Evolutionary conservation across 768 basidiomycete genomes (phyloP), one percentile per base, ranked within the genome.

Genomic region (Amanita rimosa): DNA sequence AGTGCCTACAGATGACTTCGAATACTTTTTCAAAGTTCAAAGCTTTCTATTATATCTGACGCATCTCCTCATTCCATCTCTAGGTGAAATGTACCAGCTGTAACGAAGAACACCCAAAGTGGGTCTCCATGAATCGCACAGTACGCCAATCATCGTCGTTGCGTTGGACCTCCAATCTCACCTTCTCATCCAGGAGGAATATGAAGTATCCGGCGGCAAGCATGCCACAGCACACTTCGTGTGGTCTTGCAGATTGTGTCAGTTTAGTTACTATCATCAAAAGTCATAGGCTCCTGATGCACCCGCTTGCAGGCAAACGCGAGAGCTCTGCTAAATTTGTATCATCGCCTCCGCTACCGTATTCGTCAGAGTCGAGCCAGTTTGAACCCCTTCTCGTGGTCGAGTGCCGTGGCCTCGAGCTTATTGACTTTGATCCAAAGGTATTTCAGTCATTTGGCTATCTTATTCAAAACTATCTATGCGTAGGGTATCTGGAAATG

Each of bases 331-430:
- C 87, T 34, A 88, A 83, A 58, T 91, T 91, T 54, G 82, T 87
- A 33, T 55, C 72, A 3, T 65, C 69, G 3, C 62, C 71, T 6
- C 61, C 76, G 22, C 64, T 64, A 43, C 67, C 84, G 1, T 90
- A 91, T 62, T 68, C 64, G 0, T 68, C 71, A 19, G 81, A 84
- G 52, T 76, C 79, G 48, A 79, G 70, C 7, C 71, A 78, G 41
- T 81, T 82, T 42, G 74, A 73, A 0, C 78, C 82, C 3, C 66
- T 94, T 24, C 64, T 91, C 6, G 72, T 73, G 3, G 67, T 95
- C 35, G 91, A 95, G 55, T 95, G 91, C 59, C 75, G 91, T 21
- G 92, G 91, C 4, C 73, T 94, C 14, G 91, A 95, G 60, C 86
- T 94, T 53, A 71, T 69, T 6, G 78, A 64, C 4, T 94, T 94